phyloP scores from a whole-genome alignment of 805 yeast species.

The Zygotorulaspora danielsina region DNA sequence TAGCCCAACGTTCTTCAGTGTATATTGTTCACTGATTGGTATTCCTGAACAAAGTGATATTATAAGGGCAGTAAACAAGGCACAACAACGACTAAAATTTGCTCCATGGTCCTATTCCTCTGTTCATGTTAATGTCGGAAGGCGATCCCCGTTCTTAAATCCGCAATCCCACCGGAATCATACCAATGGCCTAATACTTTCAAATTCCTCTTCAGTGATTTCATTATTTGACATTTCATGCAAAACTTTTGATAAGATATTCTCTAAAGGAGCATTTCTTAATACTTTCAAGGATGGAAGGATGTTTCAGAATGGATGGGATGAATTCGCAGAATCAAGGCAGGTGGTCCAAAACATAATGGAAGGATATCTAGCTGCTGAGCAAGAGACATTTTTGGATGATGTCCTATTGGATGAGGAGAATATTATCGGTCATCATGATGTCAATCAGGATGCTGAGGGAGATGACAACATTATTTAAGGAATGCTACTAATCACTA shows the following conservation, averaged over 20 bases:
- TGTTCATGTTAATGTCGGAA: slow-evolving; percentile 72
- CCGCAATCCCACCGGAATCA: slow-evolving; percentile 25
- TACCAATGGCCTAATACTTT: slow-evolving; percentile 76
- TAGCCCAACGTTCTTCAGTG: slow-evolving; percentile 56
- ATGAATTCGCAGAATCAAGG: slow-evolving; percentile 75
- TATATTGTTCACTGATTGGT: slow-evolving; percentile 67
- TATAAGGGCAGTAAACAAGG: slow-evolving; percentile 58
- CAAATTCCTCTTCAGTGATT: slow-evolving; percentile 75
- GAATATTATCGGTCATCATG: slow-evolving; percentile 31
- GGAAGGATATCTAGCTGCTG: slow-evolving; percentile 72
- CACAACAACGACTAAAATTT: slow-evolving; percentile 65
- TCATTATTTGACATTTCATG: slow-evolving; percentile 62
- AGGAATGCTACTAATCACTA: neutral
- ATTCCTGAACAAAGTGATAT: slow-evolving; percentile 62
- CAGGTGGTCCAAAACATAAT: slow-evolving; percentile 71
- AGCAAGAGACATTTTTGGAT: slow-evolving; percentile 45
- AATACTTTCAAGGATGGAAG: slow-evolving; percentile 59
- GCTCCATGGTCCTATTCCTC: slow-evolving; percentile 84
- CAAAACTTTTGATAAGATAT: slow-evolving; percentile 73
- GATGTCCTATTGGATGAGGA: slow-evolving; percentile 38
- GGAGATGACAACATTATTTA: slow-evolving; percentile 28
- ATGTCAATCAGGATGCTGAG: slow-evolving; percentile 27
- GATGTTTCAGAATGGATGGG: slow-evolving; percentile 39
- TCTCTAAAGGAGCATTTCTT: slow-evolving; percentile 76
- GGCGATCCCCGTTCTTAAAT: slow-evolving; percentile 55